phyloP scores from a whole-genome alignment of 306 rosid genomes.

The Sesbania bispinosa region DNA sequence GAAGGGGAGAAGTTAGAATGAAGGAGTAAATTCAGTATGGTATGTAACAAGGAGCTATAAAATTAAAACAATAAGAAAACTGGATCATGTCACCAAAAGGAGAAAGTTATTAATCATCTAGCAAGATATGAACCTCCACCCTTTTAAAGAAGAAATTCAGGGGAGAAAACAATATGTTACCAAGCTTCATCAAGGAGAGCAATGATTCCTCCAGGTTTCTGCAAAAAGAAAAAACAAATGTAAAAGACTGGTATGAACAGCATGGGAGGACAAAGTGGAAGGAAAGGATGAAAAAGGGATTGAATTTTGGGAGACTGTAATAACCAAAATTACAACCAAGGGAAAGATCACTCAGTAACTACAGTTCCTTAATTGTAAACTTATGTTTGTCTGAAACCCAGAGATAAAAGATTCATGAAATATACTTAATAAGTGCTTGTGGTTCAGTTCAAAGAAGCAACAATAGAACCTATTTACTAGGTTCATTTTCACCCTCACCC shows the following conservation, averaged over 20 bases:
- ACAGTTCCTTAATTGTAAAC: background rate
- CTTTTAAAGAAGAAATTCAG: background rate
- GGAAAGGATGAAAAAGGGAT: conserved; percentile 6
- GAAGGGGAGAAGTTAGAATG: conserved; percentile 21
- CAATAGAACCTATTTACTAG: conserved; percentile 6
- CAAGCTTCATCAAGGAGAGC: conserved; percentile 99
- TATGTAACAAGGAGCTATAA: conserved; percentile 7
- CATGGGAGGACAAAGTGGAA: background rate
- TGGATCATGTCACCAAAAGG: conserved; percentile 20
- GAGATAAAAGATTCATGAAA: background rate
- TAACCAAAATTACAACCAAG: conserved; percentile 19
- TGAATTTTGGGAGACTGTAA: conserved; percentile 17
- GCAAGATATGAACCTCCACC: background rate
- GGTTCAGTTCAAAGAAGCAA: conserved; percentile 11
- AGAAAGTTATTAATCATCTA: conserved; percentile 20
- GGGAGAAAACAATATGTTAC: conserved; percentile 46
- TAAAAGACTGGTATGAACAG: conserved; percentile 1
- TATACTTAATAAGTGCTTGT: background rate
- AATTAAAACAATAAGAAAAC: background rate
- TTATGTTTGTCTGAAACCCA: conserved; percentile 5
- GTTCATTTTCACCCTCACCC: conserved; percentile 10
- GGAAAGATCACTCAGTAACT: background rate
- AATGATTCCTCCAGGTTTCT: conserved; percentile 98
- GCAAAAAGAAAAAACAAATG: conserved; percentile 30
- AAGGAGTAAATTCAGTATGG: conserved; percentile 13